Evolutionary conservation across 1,284 basidiomycete genomes (phyloP).

Genomic region (Malassezia pachydermatis): DNA sequence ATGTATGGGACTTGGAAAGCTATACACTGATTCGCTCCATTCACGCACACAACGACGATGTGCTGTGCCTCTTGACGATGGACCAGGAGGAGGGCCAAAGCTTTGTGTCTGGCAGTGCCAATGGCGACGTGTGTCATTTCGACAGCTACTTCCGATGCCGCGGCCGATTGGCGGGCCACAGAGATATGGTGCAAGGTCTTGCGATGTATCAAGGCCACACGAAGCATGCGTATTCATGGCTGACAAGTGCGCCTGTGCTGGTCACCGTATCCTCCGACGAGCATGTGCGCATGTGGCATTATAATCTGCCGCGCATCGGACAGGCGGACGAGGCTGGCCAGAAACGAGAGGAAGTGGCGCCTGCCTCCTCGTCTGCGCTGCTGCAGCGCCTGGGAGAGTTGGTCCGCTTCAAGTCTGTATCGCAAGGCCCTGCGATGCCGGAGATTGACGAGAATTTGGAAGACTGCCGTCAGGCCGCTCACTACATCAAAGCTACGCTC

Average conservation of each 20-base stretch:
- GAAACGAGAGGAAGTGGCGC: too few relatives aligned
- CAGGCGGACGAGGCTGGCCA: too few relatives aligned
- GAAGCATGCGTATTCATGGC: background rate
- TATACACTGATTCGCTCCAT: constrained; percentile 73
- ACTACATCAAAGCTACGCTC: constrained; percentile 34
- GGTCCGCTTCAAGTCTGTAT: constrained; percentile 8
- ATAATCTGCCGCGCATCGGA: background rate
- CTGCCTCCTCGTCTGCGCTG: background rate
- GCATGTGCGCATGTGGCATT: constrained; percentile 9
- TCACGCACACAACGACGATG: constrained; percentile 62
- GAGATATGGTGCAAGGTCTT: constrained; percentile 19
- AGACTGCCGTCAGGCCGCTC: constrained; percentile 52
- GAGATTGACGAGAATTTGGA: constrained; percentile 59
- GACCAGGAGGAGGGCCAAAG: constrained; percentile 49
- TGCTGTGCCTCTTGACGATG: constrained; percentile 22
- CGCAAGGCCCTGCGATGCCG: constrained; percentile 5
- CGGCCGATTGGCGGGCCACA: constrained; percentile 23
- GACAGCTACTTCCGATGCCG: constrained; percentile 40
- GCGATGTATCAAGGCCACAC: constrained; percentile 15
- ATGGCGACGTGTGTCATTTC: constrained; percentile 31
- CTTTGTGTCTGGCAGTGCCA: constrained; percentile 30
- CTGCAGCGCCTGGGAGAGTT: constrained; percentile 6
- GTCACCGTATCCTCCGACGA: constrained; percentile 32
- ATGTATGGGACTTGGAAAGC: constrained; percentile 79
- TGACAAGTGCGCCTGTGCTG: constrained; percentile 16